Conservation (phyloP, 306 rosid species). For the Trichosanthes truncata region DNA sequence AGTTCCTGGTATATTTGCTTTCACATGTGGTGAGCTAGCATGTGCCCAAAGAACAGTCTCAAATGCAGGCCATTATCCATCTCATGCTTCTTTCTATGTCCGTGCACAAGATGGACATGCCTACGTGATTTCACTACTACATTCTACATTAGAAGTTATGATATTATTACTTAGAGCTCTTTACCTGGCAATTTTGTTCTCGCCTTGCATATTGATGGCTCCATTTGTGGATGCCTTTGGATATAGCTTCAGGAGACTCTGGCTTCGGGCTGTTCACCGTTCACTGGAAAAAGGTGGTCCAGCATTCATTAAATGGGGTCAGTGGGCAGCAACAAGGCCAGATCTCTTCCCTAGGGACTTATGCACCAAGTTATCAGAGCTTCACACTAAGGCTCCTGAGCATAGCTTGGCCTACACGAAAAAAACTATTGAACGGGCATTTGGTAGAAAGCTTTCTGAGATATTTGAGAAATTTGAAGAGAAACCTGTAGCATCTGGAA, state of each 20-base stretch:
- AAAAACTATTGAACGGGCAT: constrained; percentile 77
- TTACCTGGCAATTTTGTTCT: constrained; percentile 60
- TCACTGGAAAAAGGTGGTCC: constrained; percentile 87
- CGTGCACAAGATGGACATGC: constrained; percentile 76
- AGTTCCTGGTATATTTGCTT: constrained; percentile 74
- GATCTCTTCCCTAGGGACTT: constrained; percentile 94
- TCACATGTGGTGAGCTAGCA: constrained; percentile 65
- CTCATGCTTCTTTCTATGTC: constrained; percentile 42
- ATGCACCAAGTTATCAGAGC: constrained; percentile 66
- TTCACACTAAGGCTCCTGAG: constrained; percentile 92
- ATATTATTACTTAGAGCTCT: constrained; percentile 58
- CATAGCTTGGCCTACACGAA: constrained; percentile 85
- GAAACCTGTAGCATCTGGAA: constrained; percentile 90
- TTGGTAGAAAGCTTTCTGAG: constrained; percentile 70
- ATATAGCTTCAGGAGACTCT: constrained; percentile 45
- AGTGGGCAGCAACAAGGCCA: constrained; percentile 98
- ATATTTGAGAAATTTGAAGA: constrained; percentile 92
- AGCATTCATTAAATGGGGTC: constrained; percentile 98
- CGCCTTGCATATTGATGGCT: constrained; percentile 80
- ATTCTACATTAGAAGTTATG: constrained; percentile 45
- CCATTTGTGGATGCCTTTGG: constrained; percentile 70
- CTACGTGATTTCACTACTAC: constrained; percentile 31
- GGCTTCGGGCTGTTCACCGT: constrained; percentile 71
- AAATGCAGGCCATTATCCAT: constrained; percentile 33
- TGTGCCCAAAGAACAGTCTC: constrained; percentile 42